Evolutionary conservation across 1,284 basidiomycete genomes (phyloP).

Genomic region (Sporisorium iseilematis-ciliati): DNA sequence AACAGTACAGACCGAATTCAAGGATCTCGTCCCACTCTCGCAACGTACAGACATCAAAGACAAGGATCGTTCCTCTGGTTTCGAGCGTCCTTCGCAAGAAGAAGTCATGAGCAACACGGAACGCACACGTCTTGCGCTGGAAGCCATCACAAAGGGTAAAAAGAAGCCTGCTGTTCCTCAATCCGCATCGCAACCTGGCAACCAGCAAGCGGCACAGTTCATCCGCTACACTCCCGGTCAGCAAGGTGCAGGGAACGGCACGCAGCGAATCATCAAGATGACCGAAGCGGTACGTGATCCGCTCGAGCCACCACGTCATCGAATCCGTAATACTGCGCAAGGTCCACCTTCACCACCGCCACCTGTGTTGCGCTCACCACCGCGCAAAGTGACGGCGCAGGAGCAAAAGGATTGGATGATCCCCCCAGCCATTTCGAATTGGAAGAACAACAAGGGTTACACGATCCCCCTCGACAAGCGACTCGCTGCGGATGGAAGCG

Average conservation of each 20-base stretch:
- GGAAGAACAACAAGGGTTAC: slow-evolving; percentile 99
- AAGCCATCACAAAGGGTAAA: slow-evolving; percentile 92
- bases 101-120: slow-evolving; percentile 89
- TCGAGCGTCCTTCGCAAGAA: slow-evolving; percentile 93
- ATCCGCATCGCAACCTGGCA: slow-evolving; percentile 56
- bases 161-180: slow-evolving; percentile 94
- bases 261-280: slow-evolving; percentile 99
- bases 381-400: slow-evolving; percentile 91
- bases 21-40: slow-evolving; percentile 92
- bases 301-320: slow-evolving; percentile 94
- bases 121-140: slow-evolving; percentile 87
- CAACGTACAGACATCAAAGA: slow-evolving; percentile 87
- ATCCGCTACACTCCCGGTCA: slow-evolving; percentile 96
- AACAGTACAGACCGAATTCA: slow-evolving; percentile 91
- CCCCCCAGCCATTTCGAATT: slow-evolving; percentile 98
- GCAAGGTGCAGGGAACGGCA: slow-evolving; percentile 76
- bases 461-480: slow-evolving; percentile 99
- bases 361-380: slow-evolving; percentile 94
- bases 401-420: slow-evolving; percentile 99
- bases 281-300: slow-evolving; percentile 84
- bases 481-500: slow-evolving; percentile 94
- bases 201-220: slow-evolving; percentile 73
- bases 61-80: slow-evolving; percentile 72
- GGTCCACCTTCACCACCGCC: slow-evolving; percentile 96
- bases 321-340: slow-evolving; percentile 96